Base-by-base conservation (phyloP, 495 filamentous ascomycete species). In the Aspergillus haitiensis region DNA sequence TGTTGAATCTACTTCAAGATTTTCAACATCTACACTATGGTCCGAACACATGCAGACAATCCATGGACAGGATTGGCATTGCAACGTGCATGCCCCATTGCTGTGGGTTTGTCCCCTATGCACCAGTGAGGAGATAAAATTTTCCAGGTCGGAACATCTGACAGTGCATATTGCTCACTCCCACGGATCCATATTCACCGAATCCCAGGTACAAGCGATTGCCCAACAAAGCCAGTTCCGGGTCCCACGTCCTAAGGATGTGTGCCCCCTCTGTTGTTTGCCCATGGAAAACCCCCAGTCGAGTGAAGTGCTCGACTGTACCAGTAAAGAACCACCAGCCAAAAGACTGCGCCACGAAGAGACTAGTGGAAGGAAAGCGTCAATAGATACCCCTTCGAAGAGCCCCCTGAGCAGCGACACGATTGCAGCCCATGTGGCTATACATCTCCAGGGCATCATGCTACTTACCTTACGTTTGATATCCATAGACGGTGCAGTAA, bases 31-130 rank as follows among this genome's bases (percentile, higher is more conserved):
- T 2, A 27, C 0, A 18, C 33, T 49, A 50, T 57, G 55, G 55
- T 31, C 50, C 6, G 44, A 57, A 13, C 55, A 57, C 40, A 57
- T 50, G 55, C 21, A 11, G 5, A 32, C n/a, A 2, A 6, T 6
- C 2, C 55, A 57, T 40, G 33, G 45, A 7, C 2, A 10, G n/a
- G 21, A 27, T 13, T 57, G 55, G 55, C 45, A 57, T 31, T 16
- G 45, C 0, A 35, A 57, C 5, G 34, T 57, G 1, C 55, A 57
- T 32, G 9, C 32, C 5, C 45, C 55, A 15, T 27, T 21, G 1
- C 27, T 46, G 2, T 57, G 55, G 55, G 16, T 39, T 13, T 57
- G 55, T 33, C 54, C 54, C 18, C 27, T 56, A 8, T 56, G 54
- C 7, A 36, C 27, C 7, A 40, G 47, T 11, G 7, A 27, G 15